A percentile compares a stretch with the other conserved stretches of the same genome.
These are phyloP conservation scores for Geum urbanum DNA, from an alignment of 306 rosid species.

Conservation along the genomic window DNA sequence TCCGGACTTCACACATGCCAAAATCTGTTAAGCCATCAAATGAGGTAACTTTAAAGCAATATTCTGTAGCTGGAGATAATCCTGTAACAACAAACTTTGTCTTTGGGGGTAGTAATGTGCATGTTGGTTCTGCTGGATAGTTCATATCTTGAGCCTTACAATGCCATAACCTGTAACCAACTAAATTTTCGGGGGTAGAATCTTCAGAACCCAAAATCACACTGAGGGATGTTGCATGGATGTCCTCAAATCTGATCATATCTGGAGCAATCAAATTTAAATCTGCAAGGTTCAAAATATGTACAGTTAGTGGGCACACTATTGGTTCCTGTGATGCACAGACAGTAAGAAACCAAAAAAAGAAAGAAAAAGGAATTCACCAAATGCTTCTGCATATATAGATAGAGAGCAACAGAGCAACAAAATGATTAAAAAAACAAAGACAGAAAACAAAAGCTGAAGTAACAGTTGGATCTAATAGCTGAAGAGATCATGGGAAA, in stretches of 20 bases:
- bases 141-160: conserved; percentile 47
- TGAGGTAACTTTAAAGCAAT: conserved; percentile 58
- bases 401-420: background rate
- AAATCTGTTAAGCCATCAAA: conserved; percentile 36
- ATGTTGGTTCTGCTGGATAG: conserved; percentile 60
- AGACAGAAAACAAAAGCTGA: background rate
- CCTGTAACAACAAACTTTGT: conserved; percentile 48
- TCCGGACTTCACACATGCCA: conserved; percentile 48
- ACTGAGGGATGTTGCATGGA: conserved; percentile 55
- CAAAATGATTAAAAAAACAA: background rate
- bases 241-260: conserved; percentile 68
- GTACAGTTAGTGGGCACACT: background rate
- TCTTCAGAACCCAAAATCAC: conserved; percentile 54
- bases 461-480: background rate
- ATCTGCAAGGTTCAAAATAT: conserved; percentile 40
- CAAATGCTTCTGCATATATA: background rate
- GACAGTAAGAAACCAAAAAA: background rate
- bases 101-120: conserved; percentile 42
- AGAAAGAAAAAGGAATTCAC: background rate
- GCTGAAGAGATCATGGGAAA: conserved; percentile 5
- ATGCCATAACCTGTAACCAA: conserved; percentile 66
- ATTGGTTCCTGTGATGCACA: background rate
- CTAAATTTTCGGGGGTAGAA: conserved; percentile 33
- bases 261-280: conserved; percentile 39
- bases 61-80: conserved; percentile 66